Base-by-base conservation (phyloP, 1,139 yeast genomes). In the Nakaseomyces glabratus region DNA sequence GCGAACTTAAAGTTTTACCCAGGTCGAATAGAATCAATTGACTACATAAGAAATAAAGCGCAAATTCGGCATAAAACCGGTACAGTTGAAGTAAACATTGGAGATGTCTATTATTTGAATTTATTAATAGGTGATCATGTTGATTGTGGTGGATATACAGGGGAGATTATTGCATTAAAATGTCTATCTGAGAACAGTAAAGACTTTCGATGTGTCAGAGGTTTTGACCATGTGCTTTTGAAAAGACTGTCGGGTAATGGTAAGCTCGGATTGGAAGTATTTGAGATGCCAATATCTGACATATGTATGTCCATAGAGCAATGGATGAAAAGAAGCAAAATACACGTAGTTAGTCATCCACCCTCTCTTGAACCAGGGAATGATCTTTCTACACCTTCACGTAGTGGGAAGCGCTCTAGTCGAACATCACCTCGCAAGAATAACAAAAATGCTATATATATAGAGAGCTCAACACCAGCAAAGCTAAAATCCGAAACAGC, bases 201-300 rank as follows among this genome's bases (percentile, higher is more conserved):
- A 20, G 37, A 46, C 0, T 65, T 76, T 4, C 52, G 61, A 28
- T 76, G 84, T 47, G 61, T 75, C 37, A 57, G 84, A 46, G 85
- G 85, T 0, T 77, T 62, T 48, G 75, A 75, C 49, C 52, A 63
- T 3, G 66, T 73, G 2, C 51, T 62, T 41, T 52, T 69, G 6
- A 57, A 51, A 37, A 58, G 57, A 31, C 38, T 52, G 18, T 44
- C 47, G 22, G 47, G 50, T 12, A 42, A 45, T 22, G 52, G 52
- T 6, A 44, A 23, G 31, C 35, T 9, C 9, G 44, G 10, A 29
- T 42, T 4, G 41, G 39, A 20, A 45, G 57, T 1, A 32, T 58
- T 4, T n/a, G n/a, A n/a, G n/a, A n/a, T n/a, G n/a, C n/a, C n/a
- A n/a, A n/a, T n/a, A n/a, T 44, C 48, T 6, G 43, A 45, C 7